Conservation (phyloP, 2,329 filamentous ascomycete genomes). For the Microsporum ferrugineum region DNA sequence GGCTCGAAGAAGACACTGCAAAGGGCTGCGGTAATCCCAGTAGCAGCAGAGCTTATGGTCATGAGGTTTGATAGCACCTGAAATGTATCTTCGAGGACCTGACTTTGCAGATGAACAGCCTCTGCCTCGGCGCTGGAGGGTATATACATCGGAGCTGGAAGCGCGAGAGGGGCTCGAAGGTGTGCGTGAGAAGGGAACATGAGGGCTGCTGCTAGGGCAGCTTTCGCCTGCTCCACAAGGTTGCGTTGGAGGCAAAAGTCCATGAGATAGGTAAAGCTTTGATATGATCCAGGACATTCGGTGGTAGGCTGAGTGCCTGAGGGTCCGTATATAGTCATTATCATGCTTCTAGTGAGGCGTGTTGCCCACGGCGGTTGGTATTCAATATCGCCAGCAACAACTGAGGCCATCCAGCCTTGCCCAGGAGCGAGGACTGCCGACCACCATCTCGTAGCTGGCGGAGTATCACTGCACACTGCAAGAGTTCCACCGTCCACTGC, state of each 20-base stretch:
- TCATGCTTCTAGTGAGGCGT: not conserved
- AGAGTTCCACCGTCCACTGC: not conserved
- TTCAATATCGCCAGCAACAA: not conserved
- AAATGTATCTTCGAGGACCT: not conserved
- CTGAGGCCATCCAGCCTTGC: not conserved
- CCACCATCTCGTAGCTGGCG: not conserved
- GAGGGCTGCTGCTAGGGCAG: not conserved
- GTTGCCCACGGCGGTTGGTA: not conserved
- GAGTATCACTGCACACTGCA: not conserved
- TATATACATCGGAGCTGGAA: not conserved
- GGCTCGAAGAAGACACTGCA: not conserved
- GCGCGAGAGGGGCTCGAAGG: not conserved
- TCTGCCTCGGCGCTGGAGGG: too few relatives aligned
- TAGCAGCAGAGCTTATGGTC: not conserved
- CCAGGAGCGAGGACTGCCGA: not conserved
- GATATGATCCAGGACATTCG: not conserved
- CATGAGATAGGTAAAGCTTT: not conserved
- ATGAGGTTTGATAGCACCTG: not conserved
- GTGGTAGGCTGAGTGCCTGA: not conserved
- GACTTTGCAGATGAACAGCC: too few relatives aligned
- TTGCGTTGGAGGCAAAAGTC: not conserved
- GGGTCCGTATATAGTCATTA: not conserved
- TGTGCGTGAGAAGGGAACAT: not conserved
- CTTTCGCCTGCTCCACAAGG: not conserved
- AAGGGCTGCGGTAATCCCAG: not conserved